Evolutionary conservation across 495 filamentous ascomycete genomes (phyloP).

Genomic region (Xanthoparmelia taractica): DNA sequence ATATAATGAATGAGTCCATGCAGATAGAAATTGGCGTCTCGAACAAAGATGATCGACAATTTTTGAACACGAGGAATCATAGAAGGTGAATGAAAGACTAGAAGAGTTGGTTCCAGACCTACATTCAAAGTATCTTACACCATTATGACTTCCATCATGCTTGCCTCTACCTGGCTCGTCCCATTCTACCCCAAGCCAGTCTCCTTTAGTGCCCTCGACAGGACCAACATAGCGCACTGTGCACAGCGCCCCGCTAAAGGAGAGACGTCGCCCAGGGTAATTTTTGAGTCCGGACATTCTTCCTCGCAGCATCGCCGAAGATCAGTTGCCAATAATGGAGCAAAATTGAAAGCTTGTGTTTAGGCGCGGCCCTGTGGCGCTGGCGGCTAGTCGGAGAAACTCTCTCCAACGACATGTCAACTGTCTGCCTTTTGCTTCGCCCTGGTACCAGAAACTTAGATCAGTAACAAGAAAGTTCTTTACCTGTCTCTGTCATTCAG

Average conservation of each 20-base stretch:
- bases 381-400: background rate
- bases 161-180: constrained; percentile 80
- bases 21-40: constrained; percentile 14
- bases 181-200: constrained; percentile 97
- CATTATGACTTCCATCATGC: constrained; percentile 76
- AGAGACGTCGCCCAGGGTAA: constrained; percentile 62
- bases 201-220: constrained; percentile 65
- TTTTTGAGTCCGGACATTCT: constrained; percentile 17
- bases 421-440: background rate
- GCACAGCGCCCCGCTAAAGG: constrained; percentile 63
- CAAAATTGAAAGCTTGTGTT: background rate
- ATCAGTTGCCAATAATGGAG: background rate
- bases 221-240: constrained; percentile 78
- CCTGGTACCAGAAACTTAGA: no score
- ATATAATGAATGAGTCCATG: background rate
- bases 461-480: no score
- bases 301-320: background rate
- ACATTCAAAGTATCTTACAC: constrained; percentile 80
- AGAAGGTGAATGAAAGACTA: background rate
- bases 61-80: background rate
- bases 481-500: no score
- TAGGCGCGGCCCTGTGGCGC: background rate
- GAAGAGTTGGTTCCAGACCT: constrained; percentile 17
- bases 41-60: background rate
- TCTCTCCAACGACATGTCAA: background rate